These are phyloP conservation scores for Diplosphaera chodatii DNA, from an alignment of 139 green algal genomes.

Conservation along the genomic window DNA sequence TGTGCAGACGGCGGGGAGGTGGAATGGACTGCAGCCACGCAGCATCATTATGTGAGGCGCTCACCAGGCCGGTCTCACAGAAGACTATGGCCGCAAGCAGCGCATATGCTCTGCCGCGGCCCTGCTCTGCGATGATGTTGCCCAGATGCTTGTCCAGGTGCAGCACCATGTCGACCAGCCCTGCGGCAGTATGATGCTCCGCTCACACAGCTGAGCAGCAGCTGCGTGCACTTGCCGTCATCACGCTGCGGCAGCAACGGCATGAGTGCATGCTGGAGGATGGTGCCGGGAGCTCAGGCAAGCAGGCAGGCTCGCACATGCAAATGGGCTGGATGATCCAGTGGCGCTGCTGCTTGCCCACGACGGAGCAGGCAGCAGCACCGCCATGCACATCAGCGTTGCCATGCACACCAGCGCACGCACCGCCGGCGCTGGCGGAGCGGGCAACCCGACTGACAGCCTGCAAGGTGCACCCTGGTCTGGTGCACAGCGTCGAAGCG, in stretches of 20 bases:
- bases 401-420: neutral
- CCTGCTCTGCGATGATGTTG: conserved; percentile 61
- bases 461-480: no score
- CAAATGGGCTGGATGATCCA: neutral
- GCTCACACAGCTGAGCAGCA: no score
- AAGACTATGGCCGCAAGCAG: conserved; percentile 79
- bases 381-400: neutral
- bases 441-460: no score
- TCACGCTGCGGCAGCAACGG: neutral
- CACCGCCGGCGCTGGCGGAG: no score
- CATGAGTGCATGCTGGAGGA: neutral
- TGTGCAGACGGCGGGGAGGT: no score
- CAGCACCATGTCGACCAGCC: conserved; percentile 58
- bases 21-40: no score
- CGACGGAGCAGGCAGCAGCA: neutral
- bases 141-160: conserved; percentile 81
- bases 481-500: no score
- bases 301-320: neutral
- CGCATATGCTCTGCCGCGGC: conserved; percentile 54
- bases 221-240: neutral
- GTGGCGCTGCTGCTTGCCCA: neutral
- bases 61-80: conserved; percentile 36
- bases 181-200: conserved; percentile 12
- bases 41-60: no score
- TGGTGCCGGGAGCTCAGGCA: no score